These are phyloP conservation scores for Malus hybrid DNA, from an alignment of 331 rosid genomes.

Conservation along the genomic window DNA sequence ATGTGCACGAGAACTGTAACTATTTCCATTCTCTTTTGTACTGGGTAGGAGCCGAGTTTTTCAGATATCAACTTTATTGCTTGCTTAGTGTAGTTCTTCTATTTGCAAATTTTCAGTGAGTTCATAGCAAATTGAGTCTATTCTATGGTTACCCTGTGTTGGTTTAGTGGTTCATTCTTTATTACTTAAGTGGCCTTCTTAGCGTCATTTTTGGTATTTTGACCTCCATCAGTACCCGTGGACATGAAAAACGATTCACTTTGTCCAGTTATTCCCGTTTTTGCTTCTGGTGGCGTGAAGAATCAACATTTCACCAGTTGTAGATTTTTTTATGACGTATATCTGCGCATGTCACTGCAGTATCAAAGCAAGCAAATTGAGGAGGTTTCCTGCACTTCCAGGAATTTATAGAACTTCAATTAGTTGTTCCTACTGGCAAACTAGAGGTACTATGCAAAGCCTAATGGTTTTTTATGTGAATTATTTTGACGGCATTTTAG, in stretches of 20 bases:
- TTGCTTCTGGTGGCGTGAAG: conserved; percentile 28
- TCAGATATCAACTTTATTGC: neutral
- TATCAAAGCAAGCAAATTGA: conserved; percentile 93
- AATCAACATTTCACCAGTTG: conserved; percentile 32
- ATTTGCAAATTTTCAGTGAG: neutral
- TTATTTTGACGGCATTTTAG: neutral
- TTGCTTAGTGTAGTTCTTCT: neutral
- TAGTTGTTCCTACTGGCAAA: conserved; percentile 67
- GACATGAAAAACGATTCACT: conserved; percentile 13
- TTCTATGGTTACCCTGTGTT: neutral
- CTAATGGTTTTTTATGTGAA: neutral
- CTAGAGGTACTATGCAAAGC: conserved; percentile 69
- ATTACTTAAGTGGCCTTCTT: neutral
- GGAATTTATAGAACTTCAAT: conserved; percentile 61
- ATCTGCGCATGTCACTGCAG: conserved; percentile 96
- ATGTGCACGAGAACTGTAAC: neutral
- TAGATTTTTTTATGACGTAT: conserved; percentile 57
- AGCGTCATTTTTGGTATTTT: neutral
- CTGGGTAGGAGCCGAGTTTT: neutral
- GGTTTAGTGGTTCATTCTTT: neutral
- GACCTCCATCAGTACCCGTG: conserved; percentile 8
- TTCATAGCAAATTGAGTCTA: neutral
- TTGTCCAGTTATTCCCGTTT: conserved; percentile 14
- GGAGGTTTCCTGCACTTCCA: conserved; percentile 63
- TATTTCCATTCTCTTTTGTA: neutral